Percentiles rank a stretch among this genome's conserved stretches.
Evolutionary conservation across 2,329 filamentous ascomycete genomes (phyloP).

Genomic region (Aspergillus spinulosporus): DNA sequence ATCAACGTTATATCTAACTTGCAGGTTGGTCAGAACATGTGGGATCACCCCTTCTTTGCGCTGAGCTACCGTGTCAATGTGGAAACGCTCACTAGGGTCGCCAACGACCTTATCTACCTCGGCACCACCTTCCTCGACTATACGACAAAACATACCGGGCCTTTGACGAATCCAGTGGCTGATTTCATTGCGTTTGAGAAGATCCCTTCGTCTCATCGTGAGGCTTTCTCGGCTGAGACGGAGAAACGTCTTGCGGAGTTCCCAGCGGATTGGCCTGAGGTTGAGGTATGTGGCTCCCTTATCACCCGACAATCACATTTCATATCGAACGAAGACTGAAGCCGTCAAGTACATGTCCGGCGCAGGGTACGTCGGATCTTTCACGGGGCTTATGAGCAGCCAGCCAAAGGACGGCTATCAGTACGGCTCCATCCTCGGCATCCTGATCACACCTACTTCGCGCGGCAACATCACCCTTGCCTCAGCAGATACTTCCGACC

Average conservation of each 20-base stretch:
- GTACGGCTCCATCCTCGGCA: slow-evolving; percentile 35
- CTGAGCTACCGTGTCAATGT: slow-evolving; percentile 31
- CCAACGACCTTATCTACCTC: slow-evolving; percentile 19
- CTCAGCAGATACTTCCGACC: slow-evolving; percentile 34
- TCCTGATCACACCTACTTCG: slow-evolving; percentile 44
- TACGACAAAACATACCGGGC: slow-evolving; percentile 13
- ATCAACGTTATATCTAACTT: slow-evolving; percentile 32
- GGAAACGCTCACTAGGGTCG: slow-evolving; percentile 26
- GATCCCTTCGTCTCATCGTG: slow-evolving; percentile 26
- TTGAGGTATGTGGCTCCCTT: slow-evolving; percentile 28
- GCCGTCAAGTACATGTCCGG: slow-evolving; percentile 25
- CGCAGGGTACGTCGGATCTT: slow-evolving; percentile 21
- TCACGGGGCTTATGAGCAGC: slow-evolving; percentile 11
- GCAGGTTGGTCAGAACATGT: slow-evolving; percentile 40
- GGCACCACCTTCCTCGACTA: slow-evolving; percentile 15
- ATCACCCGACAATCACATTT: too few relatives aligned
- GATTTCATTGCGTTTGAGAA: slow-evolving; percentile 38
- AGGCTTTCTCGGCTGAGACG: slow-evolving; percentile 21
- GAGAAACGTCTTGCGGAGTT: slow-evolving; percentile 25
- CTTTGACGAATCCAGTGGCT: slow-evolving; percentile 27
- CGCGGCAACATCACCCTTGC: slow-evolving; percentile 49
- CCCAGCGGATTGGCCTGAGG: slow-evolving; percentile 40
- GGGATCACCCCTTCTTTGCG: slow-evolving; percentile 36
- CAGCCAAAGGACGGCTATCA: slow-evolving; percentile 28
- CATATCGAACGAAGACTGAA: too few relatives aligned